These are phyloP conservation scores for Saturnispora zaruensis DNA, from an alignment of 805 yeast genomes.

Conservation along the genomic window DNA sequence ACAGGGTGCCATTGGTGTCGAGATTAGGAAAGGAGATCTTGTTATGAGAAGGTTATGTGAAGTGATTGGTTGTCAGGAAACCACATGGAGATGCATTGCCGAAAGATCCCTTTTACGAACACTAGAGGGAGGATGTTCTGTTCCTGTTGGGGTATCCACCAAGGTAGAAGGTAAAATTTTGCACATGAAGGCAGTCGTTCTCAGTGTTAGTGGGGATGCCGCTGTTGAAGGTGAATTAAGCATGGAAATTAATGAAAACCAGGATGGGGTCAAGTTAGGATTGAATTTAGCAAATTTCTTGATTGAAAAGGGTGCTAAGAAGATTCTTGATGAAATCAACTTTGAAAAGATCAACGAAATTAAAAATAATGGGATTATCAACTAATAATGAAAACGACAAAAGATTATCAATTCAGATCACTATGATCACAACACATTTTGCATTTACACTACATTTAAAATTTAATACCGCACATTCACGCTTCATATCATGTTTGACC, in stretches of 20 bases:
- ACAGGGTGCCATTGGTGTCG: slow-evolving; percentile 96
- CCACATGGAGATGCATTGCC: slow-evolving; percentile 73
- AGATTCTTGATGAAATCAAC: slow-evolving; percentile 72
- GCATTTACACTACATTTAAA: neutral
- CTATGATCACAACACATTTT: neutral
- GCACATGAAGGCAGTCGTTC: slow-evolving; percentile 61
- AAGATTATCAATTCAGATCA: neutral
- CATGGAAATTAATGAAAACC: slow-evolving; percentile 30
- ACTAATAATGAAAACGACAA: neutral
- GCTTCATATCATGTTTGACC: neutral
- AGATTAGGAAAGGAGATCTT: slow-evolving; percentile 65
- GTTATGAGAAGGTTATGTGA: slow-evolving; percentile 50
- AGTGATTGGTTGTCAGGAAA: slow-evolving; percentile 53
- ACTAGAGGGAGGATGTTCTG: slow-evolving; percentile 96
- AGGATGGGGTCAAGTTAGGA: slow-evolving; percentile 69
- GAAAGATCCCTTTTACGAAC: slow-evolving; percentile 82
- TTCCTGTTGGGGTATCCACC: slow-evolving; percentile 85
- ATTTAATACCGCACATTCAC: neutral
- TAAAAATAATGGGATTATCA: slow-evolving; percentile 28
- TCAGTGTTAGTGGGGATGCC: slow-evolving; percentile 73
- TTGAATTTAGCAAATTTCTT: slow-evolving; percentile 55
- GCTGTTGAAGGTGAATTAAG: slow-evolving; percentile 50
- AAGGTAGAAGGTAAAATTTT: slow-evolving; percentile 36
- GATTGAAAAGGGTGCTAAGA: slow-evolving; percentile 71
- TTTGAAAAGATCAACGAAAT: slow-evolving; percentile 50